phyloP scores from a whole-genome alignment of 2,329 filamentous ascomycete species.

The Whalleya microplaca region DNA sequence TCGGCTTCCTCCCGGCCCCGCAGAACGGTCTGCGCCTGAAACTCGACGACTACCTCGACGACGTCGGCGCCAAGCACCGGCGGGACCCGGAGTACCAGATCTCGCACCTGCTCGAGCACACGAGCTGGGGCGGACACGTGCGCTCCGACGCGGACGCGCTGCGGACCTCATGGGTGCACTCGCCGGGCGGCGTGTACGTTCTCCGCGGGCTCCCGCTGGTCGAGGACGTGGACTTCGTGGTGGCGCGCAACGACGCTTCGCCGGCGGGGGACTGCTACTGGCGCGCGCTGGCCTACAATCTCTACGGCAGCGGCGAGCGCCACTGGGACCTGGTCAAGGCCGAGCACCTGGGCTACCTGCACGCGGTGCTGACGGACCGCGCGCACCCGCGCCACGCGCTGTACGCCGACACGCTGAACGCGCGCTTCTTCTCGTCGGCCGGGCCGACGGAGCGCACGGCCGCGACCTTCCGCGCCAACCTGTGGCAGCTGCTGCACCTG shows the following conservation, averaged over 20 bases:
- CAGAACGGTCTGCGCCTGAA: constrained; percentile 1
- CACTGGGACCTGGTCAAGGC: constrained; percentile 39
- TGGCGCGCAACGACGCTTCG: constrained; percentile 25
- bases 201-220: constrained; percentile 39
- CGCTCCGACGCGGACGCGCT: constrained; percentile 2
- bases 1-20: constrained; percentile 5
- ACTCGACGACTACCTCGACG: background rate
- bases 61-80: background rate
- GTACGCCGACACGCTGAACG: constrained; percentile 32
- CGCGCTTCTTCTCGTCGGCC: constrained; percentile 21
- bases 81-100: background rate
- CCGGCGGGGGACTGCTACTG: constrained; percentile 39
- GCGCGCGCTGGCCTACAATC: constrained; percentile 32
- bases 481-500: constrained; percentile 38
- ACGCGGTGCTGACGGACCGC: constrained; percentile 29
- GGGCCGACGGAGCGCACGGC: background rate
- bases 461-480: constrained; percentile 29
- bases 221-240: constrained; percentile 37
- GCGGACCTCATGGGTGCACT: background rate
- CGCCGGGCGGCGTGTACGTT: background rate
- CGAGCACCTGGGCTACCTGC: constrained; percentile 37
- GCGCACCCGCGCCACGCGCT: constrained; percentile 33
- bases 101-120: background rate
- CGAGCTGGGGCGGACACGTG: background rate
- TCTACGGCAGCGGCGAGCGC: constrained; percentile 33